Evolutionary conservation across 2,329 filamentous ascomycete species (phyloP), one percentile per base, ranked within the genome.

Genomic region (Pseudogymnoascus verrucosus): DNA sequence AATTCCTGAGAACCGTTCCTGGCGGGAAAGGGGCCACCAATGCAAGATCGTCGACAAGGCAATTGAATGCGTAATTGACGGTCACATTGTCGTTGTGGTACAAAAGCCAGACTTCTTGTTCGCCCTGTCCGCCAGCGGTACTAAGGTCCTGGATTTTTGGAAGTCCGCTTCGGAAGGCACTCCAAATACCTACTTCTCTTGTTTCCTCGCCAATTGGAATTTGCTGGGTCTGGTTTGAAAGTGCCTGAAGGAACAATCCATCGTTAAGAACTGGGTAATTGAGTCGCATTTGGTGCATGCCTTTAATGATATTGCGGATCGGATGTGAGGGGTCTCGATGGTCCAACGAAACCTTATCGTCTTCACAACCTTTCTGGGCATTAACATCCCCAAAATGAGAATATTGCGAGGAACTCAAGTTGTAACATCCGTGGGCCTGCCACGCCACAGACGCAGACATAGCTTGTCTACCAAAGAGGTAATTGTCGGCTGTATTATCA

Each of bases 391-490:
- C 84, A 76, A 84, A 84, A 6, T 84, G 70, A 67, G 79, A 81
- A 69, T 87, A 85, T 66, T 86, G 82, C 1, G 78, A 78, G 37
- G 81, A 80, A 16, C 78, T 77, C 2, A 86, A 76, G 10, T 75
- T 75, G 73, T 87, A 88, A 70, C 85, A 88, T 3, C 85, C 86
- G 68, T 88, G 85, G 39, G 80, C 78, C 68, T 85, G 82, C 85
- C 85, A 88, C 2, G 85, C 85, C 1, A 80, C 80, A 1, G 83
- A 78, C 1, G 84, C 79, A 10, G 82, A 80, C 80, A 88, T 87
- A 1, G 85, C 76, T 70, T 85, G 82, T 67, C 85, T 81, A 23
- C 85, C 86, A 69, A 84, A 88, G 51, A 89, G 79, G 69, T 88
- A 89, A 69, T 88, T 87, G 63, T 76, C 74, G 4, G 85, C 84